Evolutionary conservation across 2,329 filamentous ascomycete species (phyloP).

Genomic region (Fusarium verrucosum): DNA sequence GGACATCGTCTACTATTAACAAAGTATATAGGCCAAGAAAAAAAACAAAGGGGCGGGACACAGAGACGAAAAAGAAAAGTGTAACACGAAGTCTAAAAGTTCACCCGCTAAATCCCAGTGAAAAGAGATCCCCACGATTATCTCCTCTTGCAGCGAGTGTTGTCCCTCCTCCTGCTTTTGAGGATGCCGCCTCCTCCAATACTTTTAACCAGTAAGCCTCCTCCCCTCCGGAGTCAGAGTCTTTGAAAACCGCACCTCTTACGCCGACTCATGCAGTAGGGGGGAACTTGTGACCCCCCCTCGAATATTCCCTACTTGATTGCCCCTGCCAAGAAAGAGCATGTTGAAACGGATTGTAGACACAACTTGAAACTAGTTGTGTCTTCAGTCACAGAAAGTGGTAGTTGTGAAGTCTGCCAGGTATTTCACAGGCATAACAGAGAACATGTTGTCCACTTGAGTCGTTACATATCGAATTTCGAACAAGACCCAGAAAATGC

Average conservation of each 20-base stretch:
- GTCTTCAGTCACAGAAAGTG: conserved; percentile 12
- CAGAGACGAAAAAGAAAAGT: conserved; percentile 18
- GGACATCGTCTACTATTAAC: conserved; percentile 42
- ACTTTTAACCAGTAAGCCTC: conserved; percentile 38
- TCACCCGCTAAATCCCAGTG: conserved; percentile 38
- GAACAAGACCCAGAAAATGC: not conserved
- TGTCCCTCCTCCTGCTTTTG: not conserved
- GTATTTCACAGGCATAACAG: not conserved
- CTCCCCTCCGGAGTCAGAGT: conserved; percentile 34
- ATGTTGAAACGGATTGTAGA: conserved; percentile 31
- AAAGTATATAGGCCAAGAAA: conserved; percentile 40
- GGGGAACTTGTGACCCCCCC: conserved; percentile 30
- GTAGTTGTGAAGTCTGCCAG: not conserved
- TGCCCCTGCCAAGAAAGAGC: conserved; percentile 16
- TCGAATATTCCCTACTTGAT: conserved; percentile 36
- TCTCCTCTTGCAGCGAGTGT: conserved; percentile 23
- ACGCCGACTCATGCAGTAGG: conserved; percentile 45
- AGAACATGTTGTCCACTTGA: not conserved
- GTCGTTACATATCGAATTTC: not conserved
- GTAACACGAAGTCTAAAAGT: conserved; percentile 33
- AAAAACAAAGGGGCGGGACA: not conserved
- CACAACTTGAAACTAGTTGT: conserved; percentile 6
- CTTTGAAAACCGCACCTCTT: conserved; percentile 38
- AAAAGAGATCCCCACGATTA: conserved; percentile 33
- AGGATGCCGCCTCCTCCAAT: conserved; percentile 17